Evolutionary conservation across 345 rosid species (phyloP).

Genomic region (Brassica carinata): DNA sequence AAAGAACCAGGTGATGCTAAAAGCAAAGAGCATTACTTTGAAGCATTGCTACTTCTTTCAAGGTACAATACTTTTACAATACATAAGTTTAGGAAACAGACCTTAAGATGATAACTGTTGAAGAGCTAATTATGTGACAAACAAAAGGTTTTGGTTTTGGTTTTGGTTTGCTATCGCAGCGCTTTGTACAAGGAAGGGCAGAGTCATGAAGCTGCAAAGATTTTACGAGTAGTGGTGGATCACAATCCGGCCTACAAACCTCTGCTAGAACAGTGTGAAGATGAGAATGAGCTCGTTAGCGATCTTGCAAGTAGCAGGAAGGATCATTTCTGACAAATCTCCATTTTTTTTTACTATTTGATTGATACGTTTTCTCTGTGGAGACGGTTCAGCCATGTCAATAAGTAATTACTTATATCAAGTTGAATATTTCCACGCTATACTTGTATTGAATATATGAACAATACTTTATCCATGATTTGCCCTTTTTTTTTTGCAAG

Average conservation of each 20-base stretch:
- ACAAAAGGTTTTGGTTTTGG: not conserved
- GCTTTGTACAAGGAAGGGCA: slow-evolving; percentile 59
- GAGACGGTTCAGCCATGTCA: not conserved
- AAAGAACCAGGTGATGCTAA: slow-evolving; percentile 69
- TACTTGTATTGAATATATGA: not conserved
- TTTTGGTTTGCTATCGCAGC: slow-evolving; percentile 43
- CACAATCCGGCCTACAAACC: slow-evolving; percentile 53
- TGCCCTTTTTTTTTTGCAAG: not conserved
- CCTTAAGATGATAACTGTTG: not conserved
- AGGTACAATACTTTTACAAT: slow-evolving; percentile 34
- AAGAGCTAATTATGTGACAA: not conserved
- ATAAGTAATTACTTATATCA: not conserved
- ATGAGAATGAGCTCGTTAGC: slow-evolving; percentile 37
- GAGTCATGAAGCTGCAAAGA: slow-evolving; percentile 69
- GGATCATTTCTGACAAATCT: slow-evolving; percentile 29
- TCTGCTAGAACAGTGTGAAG: slow-evolving; percentile 62
- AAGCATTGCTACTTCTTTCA: slow-evolving; percentile 67
- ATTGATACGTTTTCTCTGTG: not conserved
- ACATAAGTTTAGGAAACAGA: not conserved
- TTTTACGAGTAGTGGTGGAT: slow-evolving; percentile 60
- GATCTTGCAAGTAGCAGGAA: slow-evolving; percentile 37
- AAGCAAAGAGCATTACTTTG: slow-evolving; percentile 69
- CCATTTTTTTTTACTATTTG: not conserved
- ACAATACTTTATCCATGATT: not conserved
- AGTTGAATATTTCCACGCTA: not conserved